Evolutionary conservation across 352 stramenopile genomes (phyloP).

Genomic region (Phytophthora tentaculata): DNA sequence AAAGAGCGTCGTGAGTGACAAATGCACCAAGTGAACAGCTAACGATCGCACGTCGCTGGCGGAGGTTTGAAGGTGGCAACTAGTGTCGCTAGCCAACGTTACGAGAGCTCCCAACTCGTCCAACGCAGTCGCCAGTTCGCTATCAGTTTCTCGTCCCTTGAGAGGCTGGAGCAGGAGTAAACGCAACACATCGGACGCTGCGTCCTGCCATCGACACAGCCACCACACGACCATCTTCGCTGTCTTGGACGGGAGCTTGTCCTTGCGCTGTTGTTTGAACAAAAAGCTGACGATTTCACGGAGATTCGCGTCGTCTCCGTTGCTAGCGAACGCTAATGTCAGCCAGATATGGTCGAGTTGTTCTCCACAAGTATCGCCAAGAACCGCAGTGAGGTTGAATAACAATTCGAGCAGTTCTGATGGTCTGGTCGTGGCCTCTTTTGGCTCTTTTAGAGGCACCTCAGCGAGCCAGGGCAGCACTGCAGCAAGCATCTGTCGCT

Average conservation of each 20-base stretch:
- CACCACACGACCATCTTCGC: conserved; percentile 69
- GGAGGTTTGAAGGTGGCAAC: conserved; percentile 29
- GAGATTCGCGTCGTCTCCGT: conserved; percentile 16
- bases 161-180: conserved; percentile 20
- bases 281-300: conserved; percentile 39
- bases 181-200: conserved; percentile 49
- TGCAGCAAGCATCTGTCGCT: conserved; percentile 56
- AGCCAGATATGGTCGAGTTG: conserved; percentile 77
- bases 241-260: conserved; percentile 38
- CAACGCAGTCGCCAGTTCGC: conserved; percentile 14
- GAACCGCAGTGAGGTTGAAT: conserved; percentile 58
- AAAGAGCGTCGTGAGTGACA: conserved; percentile 32
- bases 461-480: conserved; percentile 67
- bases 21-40: conserved; percentile 36
- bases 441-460: conserved; percentile 28
- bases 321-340: conserved; percentile 53
- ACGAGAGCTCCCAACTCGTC: conserved; percentile 34
- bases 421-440: conserved; percentile 10
- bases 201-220: conserved; percentile 67
- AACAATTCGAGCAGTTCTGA: conserved; percentile 48
- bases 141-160: conserved; percentile 4
- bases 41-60: conserved; percentile 19
- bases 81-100: conserved; percentile 30
- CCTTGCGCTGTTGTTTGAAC: conserved; percentile 51
- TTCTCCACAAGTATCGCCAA: conserved; percentile 45